These are phyloP conservation scores for Hypoxylon rubiginosum DNA, from an alignment of 2,329 filamentous ascomycete species.

Conservation along the genomic window DNA sequence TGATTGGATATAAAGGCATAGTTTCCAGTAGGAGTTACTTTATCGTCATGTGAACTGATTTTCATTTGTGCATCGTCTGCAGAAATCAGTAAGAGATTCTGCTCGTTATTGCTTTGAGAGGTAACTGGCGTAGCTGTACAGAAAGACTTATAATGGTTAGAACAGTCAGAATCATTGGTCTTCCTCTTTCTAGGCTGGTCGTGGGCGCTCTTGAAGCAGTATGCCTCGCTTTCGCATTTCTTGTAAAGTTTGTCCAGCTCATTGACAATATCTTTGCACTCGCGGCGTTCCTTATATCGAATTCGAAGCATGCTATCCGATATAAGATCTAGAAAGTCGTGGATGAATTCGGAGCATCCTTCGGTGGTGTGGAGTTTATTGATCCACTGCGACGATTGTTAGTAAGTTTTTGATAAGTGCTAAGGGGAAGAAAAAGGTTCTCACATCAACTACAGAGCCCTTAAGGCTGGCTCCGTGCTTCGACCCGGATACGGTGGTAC, in stretches of 20 bases:
- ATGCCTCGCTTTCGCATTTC: neutral
- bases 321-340: slow-evolving; percentile 31
- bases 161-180: neutral
- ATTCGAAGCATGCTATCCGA: slow-evolving; percentile 24
- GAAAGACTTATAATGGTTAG: neutral
- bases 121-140: neutral
- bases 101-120: neutral
- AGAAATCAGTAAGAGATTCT: neutral
- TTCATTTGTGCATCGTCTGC: neutral
- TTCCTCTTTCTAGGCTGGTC: slow-evolving; percentile 5
- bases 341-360: slow-evolving; percentile 21
- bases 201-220: slow-evolving; percentile 1
- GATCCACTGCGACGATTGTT: slow-evolving; percentile 16
- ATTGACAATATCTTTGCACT: slow-evolving; percentile 4
- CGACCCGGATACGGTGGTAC: neutral
- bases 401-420: neutral
- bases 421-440: neutral
- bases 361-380: slow-evolving; percentile 20
- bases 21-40: neutral
- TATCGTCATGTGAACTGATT: neutral
- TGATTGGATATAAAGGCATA: too few relatives aligned
- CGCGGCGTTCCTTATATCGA: neutral
- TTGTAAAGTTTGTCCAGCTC: neutral
- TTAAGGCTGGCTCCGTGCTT: slow-evolving; percentile 16
- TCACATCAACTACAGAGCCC: slow-evolving; percentile 1